phyloP scores from a whole-genome alignment of 2,329 filamentous ascomycete genomes.

The Scortechinia acanthostroma region DNA sequence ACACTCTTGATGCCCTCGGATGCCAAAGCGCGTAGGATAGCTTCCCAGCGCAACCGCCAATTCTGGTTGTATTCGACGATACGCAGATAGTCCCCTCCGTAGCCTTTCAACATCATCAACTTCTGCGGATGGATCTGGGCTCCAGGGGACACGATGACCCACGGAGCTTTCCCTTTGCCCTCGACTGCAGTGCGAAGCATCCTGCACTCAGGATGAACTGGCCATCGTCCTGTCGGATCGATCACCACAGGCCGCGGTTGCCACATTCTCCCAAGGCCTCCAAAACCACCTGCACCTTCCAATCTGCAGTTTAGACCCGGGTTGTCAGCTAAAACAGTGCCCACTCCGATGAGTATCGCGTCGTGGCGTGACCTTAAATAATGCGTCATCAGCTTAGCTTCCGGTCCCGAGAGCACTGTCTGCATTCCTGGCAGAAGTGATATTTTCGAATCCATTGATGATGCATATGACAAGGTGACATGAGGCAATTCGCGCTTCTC shows the following conservation, averaged over 20 bases:
- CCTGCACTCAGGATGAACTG: conserved; percentile 33
- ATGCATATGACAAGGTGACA: conserved; percentile 57
- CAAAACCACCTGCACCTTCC: conserved; percentile 46
- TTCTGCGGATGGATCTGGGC: conserved; percentile 26
- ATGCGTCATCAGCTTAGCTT: conserved; percentile 58
- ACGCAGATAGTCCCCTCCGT: conserved; percentile 34
- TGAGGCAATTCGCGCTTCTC: conserved; percentile 28
- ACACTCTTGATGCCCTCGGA: conserved; percentile 43
- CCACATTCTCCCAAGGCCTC: conserved; percentile 37
- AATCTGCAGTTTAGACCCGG: conserved; percentile 52
- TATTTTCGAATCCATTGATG: conserved; percentile 52
- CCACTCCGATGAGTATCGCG: conserved; percentile 51
- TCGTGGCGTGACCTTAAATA: conserved; percentile 51
- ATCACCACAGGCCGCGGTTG: conserved; percentile 53
- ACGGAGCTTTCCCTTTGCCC: conserved; percentile 46
- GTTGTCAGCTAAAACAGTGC: conserved; percentile 51
- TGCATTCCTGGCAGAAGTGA: conserved; percentile 46
- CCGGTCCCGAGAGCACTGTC: conserved; percentile 49
- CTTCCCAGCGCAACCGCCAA: conserved; percentile 36
- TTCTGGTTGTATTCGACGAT: conserved; percentile 31
- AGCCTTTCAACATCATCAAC: conserved; percentile 30
- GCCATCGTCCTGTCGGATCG: conserved; percentile 46
- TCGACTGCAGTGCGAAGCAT: conserved; percentile 39
- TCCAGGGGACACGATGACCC: conserved; percentile 36
- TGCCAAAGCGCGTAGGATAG: conserved; percentile 36